Evolutionary conservation across 2,329 filamentous ascomycete genomes (phyloP), one percentile per base, ranked within the genome.

Genomic region (Ophiostoma populinum): DNA sequence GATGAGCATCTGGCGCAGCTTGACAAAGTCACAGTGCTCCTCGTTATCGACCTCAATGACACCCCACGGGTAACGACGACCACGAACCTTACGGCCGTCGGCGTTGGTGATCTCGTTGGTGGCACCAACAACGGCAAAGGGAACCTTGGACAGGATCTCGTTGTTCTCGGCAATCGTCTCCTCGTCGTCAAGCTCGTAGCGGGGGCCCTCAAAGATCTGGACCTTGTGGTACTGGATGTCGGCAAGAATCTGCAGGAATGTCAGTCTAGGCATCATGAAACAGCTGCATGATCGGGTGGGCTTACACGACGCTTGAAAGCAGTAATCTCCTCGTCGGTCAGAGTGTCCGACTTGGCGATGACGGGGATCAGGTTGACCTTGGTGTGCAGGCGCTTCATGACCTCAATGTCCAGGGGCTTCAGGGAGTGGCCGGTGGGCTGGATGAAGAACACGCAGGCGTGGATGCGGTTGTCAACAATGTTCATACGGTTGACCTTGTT

Each of bases 401-500:
- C 90, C 66, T 98, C 90, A 46, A 98, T 93, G 54, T 98, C 90
- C 45, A 98, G 69, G 44, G 90, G 90, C 76, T 98, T 98, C 53
- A 98, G 67, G 22, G 90, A 92, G 68, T 98, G 90, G 42, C 90
- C 90, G 21, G 90, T 98, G 46, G 90, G 90, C 65, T 98, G 87
- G 51, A 98, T 94, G 67, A 98, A 98, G 74, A 94, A 98, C 43
- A 98, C 90, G 52, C 92, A 95, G 38, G 90, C 90, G 52, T 98
- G 90, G 44, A 98, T 92, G 50, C 90, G 81, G 70, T 95, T 98
- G 65, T 98, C 90, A 43, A 98, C 80, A 58, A 95, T 95, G 71
- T 98, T 98, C 77, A 94, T 93, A 51, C 90, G 83, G 70, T 98
- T 98, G 57, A 98, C 85, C 74, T 95, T 98, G 75, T 98, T 98